These are phyloP conservation scores for Eucalyptus dawsonii DNA, from an alignment of 345 rosid species.

Conservation along the genomic window DNA sequence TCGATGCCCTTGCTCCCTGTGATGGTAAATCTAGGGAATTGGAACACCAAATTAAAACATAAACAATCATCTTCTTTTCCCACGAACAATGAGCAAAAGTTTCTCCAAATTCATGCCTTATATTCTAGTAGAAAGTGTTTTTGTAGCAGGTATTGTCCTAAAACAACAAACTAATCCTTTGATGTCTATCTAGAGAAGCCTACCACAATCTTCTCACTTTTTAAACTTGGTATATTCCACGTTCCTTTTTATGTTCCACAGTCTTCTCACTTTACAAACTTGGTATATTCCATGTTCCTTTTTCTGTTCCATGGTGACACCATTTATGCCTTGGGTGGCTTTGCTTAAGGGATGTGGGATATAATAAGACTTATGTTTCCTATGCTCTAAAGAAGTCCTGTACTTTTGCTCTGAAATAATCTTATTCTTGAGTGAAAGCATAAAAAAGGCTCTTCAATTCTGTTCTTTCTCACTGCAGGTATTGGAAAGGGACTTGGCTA, in stretches of 20 bases:
- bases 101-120: not conserved
- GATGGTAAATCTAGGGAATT: not conserved
- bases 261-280: not conserved
- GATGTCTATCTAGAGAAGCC: not conserved
- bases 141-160: not conserved
- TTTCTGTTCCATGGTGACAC: not conserved
- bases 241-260: not conserved
- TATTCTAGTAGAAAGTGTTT: not conserved
- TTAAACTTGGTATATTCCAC: not conserved
- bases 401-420: not conserved
- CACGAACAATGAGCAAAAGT: not conserved
- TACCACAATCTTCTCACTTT: not conserved
- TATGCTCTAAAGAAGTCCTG: not conserved
- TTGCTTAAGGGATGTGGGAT: not conserved
- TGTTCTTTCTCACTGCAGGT: constrained; percentile 42
- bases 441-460: not conserved
- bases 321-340: not conserved
- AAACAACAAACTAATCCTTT: not conserved
- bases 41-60: not conserved
- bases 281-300: not conserved
- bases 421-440: not conserved
- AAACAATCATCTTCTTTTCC: not conserved
- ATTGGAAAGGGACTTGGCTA: constrained; percentile 91
- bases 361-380: not conserved
- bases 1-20: not conserved